These are phyloP conservation scores for Kwoniella shandongensis DNA, from an alignment of 768 basidiomycete species.

Conservation along the genomic window DNA sequence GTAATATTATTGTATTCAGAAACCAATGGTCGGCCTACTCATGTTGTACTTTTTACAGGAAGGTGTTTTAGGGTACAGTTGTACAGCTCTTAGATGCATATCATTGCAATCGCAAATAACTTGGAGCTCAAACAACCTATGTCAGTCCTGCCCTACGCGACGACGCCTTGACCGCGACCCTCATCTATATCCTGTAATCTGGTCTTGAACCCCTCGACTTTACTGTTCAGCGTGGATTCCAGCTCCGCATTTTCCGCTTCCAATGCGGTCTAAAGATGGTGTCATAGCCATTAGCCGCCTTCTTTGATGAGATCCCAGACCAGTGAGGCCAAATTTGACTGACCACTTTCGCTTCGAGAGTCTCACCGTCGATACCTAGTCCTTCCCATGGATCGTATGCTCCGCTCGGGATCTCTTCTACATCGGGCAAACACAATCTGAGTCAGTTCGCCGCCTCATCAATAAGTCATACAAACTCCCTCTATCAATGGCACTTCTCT, in stretches of 20 bases:
- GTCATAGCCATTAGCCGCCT: conserved; percentile 6
- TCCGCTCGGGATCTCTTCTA: conserved; percentile 36
- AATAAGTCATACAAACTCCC: too few relatives aligned
- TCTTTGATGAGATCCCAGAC: background rate
- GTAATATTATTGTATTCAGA: too few relatives aligned
- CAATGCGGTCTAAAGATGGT: conserved; percentile 14
- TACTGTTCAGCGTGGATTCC: conserved; percentile 9
- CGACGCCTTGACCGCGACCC: background rate
- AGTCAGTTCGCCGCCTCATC: background rate
- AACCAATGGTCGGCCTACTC: too few relatives aligned
- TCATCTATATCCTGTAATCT: conserved; percentile 15
- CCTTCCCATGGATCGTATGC: conserved; percentile 41
- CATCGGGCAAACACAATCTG: background rate
- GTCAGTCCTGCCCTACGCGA: background rate
- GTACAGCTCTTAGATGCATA: too few relatives aligned
- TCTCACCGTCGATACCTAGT: conserved; percentile 38
- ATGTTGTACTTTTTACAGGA: too few relatives aligned
- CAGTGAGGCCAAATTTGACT: conserved; percentile 6
- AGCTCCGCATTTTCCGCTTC: conserved; percentile 39
- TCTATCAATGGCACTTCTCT: too few relatives aligned
- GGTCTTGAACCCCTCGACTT: conserved; percentile 16
- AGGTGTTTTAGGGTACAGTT: too few relatives aligned
- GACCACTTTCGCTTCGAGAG: conserved; percentile 45
- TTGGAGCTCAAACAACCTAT: too few relatives aligned
- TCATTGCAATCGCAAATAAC: too few relatives aligned